These are phyloP conservation scores for Asterochloris erici DNA, from an alignment of 139 green algal genomes.

Conservation along the genomic window DNA sequence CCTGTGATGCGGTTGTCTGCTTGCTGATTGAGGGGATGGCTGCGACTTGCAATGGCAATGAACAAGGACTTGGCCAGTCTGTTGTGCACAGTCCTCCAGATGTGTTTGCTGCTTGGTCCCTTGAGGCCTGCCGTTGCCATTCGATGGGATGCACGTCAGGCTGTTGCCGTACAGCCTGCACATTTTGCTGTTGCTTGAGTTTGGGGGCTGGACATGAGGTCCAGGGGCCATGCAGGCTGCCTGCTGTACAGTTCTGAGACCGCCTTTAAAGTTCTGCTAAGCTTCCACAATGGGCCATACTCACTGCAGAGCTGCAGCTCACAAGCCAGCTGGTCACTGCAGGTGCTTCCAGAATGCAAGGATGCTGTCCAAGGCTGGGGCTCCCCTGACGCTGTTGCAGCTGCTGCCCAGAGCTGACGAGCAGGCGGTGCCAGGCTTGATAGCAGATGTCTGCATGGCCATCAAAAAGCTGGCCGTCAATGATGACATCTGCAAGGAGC, in stretches of 20 bases:
- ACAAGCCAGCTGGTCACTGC: background rate
- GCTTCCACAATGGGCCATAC: too few relatives aligned
- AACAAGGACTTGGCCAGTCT: background rate
- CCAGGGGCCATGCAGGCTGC: background rate
- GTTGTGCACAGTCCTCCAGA: background rate
- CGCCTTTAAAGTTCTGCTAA: background rate
- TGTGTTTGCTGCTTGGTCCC: background rate
- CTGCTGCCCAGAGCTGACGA: conserved; percentile 19
- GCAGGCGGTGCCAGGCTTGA: background rate
- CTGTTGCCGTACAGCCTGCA: background rate
- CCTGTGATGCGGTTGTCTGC: background rate
- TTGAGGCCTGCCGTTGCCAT: background rate
- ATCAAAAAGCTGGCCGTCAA: conserved; percentile 47
- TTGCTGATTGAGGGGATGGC: background rate
- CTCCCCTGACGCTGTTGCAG: conserved; percentile 26
- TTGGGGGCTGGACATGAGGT: background rate
- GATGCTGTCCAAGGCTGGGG: conserved; percentile 41
- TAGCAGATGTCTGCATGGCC: conserved; percentile 13
- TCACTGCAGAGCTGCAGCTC: background rate
- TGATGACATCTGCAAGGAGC: conserved; percentile 64
- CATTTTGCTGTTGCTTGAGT: background rate
- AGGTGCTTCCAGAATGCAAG: conserved; percentile 52
- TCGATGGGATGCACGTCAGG: background rate
- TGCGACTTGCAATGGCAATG: background rate
- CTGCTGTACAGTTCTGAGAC: background rate